Evolutionary conservation across 495 filamentous ascomycete species (phyloP).

Genomic region (Podospora didyma): DNA sequence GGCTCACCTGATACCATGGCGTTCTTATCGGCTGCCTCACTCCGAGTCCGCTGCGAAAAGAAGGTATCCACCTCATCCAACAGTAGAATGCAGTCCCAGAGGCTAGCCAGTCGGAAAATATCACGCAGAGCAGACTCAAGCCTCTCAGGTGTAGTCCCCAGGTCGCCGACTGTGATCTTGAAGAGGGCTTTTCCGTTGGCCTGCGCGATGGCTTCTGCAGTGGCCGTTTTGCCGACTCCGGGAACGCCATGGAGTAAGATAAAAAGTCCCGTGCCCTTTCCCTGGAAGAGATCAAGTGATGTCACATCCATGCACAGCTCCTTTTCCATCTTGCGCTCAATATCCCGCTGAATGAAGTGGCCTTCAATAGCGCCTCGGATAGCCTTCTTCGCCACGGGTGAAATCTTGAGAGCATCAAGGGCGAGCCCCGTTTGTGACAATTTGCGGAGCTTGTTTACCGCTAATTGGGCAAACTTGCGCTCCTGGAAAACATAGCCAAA

Average conservation of each 20-base stretch:
- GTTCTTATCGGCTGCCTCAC: slow-evolving; percentile 41
- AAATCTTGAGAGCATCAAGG: slow-evolving; percentile 54
- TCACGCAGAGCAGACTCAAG: slow-evolving; percentile 37
- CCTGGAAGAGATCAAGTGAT: slow-evolving; percentile 59
- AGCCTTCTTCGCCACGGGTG: slow-evolving; percentile 47
- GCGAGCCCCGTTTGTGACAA: slow-evolving; percentile 27
- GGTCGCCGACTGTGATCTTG: slow-evolving; percentile 51
- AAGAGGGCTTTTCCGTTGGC: slow-evolving; percentile 48
- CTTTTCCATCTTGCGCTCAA: slow-evolving; percentile 21
- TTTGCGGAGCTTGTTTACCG: slow-evolving; percentile 32
- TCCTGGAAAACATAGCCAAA: slow-evolving; percentile 37
- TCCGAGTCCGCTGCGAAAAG: slow-evolving; percentile 37
- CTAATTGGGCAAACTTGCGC: slow-evolving; percentile 33
- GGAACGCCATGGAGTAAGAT: slow-evolving; percentile 51
- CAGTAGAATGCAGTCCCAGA: slow-evolving; percentile 54
- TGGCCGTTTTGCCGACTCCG: slow-evolving; percentile 59
- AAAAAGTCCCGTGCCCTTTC: slow-evolving; percentile 54
- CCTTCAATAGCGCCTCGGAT: slow-evolving; percentile 48
- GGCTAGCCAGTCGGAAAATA: slow-evolving; percentile 48
- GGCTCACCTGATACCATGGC: slow-evolving; percentile 41
- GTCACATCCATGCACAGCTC: background rate
- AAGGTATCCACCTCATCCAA: slow-evolving; percentile 53
- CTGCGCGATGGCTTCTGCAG: slow-evolving; percentile 51
- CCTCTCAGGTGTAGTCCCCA: slow-evolving; percentile 40
- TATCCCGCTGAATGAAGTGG: slow-evolving; percentile 33